phyloP scores from a whole-genome alignment of 23 red algal genomes.

The Gracilaria domingensis region DNA sequence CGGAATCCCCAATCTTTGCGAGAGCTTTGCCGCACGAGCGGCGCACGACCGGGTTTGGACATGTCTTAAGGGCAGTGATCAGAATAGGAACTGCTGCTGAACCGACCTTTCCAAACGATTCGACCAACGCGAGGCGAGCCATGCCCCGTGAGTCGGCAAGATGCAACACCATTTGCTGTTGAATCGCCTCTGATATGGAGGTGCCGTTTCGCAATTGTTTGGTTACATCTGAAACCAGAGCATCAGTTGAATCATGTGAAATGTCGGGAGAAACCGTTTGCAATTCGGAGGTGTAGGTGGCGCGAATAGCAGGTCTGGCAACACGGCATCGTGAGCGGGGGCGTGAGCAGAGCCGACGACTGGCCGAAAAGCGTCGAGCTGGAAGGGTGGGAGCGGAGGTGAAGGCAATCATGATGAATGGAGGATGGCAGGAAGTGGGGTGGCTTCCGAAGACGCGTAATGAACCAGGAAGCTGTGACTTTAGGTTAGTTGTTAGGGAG shows the following conservation, averaged over 20 bases:
- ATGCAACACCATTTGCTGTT: slow-evolving; percentile 63
- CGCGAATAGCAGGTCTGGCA: not conserved
- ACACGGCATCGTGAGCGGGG: not conserved
- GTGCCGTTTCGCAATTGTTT: not conserved
- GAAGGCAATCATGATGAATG: slow-evolving; percentile 17
- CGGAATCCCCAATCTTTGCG: slow-evolving; percentile 74
- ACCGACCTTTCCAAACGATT: slow-evolving; percentile 67
- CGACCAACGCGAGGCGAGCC: slow-evolving; percentile 69
- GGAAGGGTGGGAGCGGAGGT: not conserved
- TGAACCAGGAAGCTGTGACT: not conserved
- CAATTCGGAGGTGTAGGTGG: slow-evolving; percentile 15
- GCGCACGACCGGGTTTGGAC: slow-evolving; percentile 74
- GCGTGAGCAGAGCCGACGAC: not conserved
- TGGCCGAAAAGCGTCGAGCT: not conserved
- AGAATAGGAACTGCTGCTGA: slow-evolving; percentile 44
- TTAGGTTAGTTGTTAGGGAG: not conserved
- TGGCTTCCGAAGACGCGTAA: not conserved
- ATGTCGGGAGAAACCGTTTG: not conserved
- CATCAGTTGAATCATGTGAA: slow-evolving; percentile 12
- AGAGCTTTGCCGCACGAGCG: slow-evolving; percentile 75
- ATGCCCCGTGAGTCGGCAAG: slow-evolving; percentile 78
- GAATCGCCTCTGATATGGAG: not conserved
- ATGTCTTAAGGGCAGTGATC: slow-evolving; percentile 20
- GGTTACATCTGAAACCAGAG: not conserved
- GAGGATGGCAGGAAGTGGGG: not conserved